phyloP scores from a whole-genome alignment of 2,329 filamentous ascomycete species.

The Penicillium olsonii region DNA sequence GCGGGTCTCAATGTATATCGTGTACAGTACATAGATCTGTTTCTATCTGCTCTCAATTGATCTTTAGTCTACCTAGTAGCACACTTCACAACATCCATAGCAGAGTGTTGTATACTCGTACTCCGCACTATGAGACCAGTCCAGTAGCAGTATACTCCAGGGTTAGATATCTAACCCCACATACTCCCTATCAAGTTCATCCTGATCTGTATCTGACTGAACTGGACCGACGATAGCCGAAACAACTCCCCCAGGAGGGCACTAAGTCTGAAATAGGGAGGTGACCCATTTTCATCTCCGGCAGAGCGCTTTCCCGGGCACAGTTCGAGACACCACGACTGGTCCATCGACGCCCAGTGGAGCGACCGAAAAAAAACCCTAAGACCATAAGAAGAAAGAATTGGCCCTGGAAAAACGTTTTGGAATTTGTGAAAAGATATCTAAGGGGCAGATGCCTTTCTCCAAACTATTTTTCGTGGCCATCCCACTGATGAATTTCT shows the following conservation, averaged over 20 bases:
- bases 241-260: neutral
- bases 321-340: neutral
- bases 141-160: too few species aligned
- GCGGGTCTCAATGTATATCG: slow-evolving; percentile 28
- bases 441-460: slow-evolving; percentile 1
- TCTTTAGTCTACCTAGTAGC: too few species aligned
- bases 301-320: slow-evolving; percentile 12
- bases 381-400: neutral
- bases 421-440: neutral
- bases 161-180: too few species aligned
- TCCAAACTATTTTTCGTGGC: neutral
- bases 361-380: neutral
- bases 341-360: slow-evolving; percentile 8
- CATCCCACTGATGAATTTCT: neutral
- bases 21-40: slow-evolving; percentile 37
- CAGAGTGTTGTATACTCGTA: too few species aligned
- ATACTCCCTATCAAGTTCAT: too few species aligned
- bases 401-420: neutral
- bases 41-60: slow-evolving; percentile 15
- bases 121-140: too few species aligned
- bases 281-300: neutral
- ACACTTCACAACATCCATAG: too few species aligned
- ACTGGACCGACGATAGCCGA: neutral
- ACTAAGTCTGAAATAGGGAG: slow-evolving; percentile 4
- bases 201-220: too few species aligned